phyloP scores from a whole-genome alignment of 2,329 filamentous ascomycete genomes.

The Arthrinium puccinioides region DNA sequence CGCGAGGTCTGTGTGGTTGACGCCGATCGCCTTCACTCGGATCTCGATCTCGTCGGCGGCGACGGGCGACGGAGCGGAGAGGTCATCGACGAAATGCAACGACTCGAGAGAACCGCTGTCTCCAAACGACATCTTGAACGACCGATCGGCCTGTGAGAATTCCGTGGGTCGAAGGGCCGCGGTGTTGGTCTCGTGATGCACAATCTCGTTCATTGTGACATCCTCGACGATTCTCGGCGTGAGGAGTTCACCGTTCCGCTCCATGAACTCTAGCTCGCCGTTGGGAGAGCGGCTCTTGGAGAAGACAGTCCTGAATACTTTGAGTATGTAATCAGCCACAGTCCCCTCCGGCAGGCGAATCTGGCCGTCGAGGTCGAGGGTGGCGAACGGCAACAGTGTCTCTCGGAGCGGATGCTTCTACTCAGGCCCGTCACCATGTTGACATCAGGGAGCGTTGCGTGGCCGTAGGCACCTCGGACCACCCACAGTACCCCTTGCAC shows the following conservation, averaged over 20 bases:
- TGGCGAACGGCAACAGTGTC: constrained; percentile 9
- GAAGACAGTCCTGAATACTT: constrained; percentile 14
- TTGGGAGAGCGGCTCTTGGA: constrained; percentile 1
- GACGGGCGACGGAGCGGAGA: constrained; percentile 11
- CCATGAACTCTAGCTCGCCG: constrained; percentile 15
- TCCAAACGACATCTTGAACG: constrained; percentile 8
- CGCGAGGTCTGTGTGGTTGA: constrained; percentile 23
- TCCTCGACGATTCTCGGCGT: constrained; percentile 13
- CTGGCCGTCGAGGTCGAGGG: constrained; percentile 18
- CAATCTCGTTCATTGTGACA: constrained; percentile 13
- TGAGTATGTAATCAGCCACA: not conserved
- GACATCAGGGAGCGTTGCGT: constrained; percentile 20
- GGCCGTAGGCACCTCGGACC: constrained; percentile 24
- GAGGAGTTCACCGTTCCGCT: constrained; percentile 11
- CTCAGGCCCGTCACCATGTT: constrained; percentile 16
- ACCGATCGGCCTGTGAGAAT: constrained; percentile 8
- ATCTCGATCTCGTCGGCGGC: constrained; percentile 25
- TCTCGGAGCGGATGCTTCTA: constrained; percentile 17
- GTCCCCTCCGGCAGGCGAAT: constrained; percentile 7
- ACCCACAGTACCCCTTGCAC: constrained; percentile 28
- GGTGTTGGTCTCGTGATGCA: constrained; percentile 12
- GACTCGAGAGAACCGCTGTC: constrained; percentile 6
- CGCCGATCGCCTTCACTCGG: constrained; percentile 17
- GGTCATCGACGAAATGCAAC: constrained; percentile 14
- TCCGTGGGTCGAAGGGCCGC: constrained; percentile 12